Base-by-base conservation (phyloP, 345 rosid species). In the Carallia pectinifolia region DNA sequence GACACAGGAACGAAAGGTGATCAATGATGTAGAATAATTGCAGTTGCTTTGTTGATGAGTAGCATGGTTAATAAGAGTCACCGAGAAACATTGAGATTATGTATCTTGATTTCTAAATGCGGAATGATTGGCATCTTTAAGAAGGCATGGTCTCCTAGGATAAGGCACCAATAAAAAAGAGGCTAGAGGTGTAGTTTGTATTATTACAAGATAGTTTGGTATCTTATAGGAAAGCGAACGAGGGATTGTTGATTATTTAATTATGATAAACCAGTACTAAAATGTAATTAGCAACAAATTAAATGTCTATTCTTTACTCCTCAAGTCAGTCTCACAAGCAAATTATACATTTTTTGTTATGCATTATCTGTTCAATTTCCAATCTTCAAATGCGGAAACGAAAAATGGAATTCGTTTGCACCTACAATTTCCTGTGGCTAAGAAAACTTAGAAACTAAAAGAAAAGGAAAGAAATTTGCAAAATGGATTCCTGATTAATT, bases 41-140 rank as follows among this genome's bases (percentile, higher is more conserved):
- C 39, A 12, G 31, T 30, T 69, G 72, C 39, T 71, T 58, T 38
- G 19, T 40, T 27, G 23, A 16, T 30, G 63, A 63, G 72, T 48
- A 61, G 66, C 17, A 52, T 30, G 52, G 23, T 8, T 29, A 31
- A 47, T 6, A 50, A 52, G 30, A 52, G 52, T 8, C 56, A 40
- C 37, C 53, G 15, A 9, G 17, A 29, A 52, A 37, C 71, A 15
- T 7, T 27, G 56, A 64, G 44, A 63, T 10, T n/a, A 61, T 3
- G 31, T 52, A 62, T 54, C 54, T 76, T 74, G 53, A 59, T 62
- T 59, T 75, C 56, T 62, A 71, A 75, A 40, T 74, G 47, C 27
- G 62, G 67, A 82, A 79, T 79, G 79, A 82, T 71, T 79, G 81
- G 36, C 40, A 58, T 66, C 52, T 71, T 76, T 56, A 76, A 76